These are phyloP conservation scores for Cercophora sp. DNA, from an alignment of 495 filamentous ascomycete species.

Conservation along the genomic window DNA sequence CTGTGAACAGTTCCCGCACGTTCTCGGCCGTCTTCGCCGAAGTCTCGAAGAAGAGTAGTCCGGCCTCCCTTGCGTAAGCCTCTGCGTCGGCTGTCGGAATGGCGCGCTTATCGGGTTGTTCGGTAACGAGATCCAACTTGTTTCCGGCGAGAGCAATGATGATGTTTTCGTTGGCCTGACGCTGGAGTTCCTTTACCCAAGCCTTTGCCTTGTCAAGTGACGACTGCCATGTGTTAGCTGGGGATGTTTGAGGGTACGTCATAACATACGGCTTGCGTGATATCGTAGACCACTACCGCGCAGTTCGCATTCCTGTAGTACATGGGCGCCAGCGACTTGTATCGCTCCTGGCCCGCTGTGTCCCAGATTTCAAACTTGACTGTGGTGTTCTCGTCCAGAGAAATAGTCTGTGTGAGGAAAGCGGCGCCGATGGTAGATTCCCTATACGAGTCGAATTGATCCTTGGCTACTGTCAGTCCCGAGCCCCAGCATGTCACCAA, in stretches of 20 bases:
- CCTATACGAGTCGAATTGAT: conserved; percentile 99
- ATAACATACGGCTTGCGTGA: conserved; percentile 86
- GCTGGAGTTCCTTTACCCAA: conserved; percentile 99
- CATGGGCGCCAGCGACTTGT: conserved; percentile 98
- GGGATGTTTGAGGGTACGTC: background rate
- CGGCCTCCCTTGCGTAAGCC: conserved; percentile 89
- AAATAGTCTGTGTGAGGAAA: conserved; percentile 97
- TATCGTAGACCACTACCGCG: conserved; percentile 98
- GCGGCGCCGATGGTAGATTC: conserved; percentile 99
- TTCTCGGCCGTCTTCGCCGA: conserved; percentile 96
- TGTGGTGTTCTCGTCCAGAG: conserved; percentile 93
- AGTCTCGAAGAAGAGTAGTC: conserved; percentile 94
- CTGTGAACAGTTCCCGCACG: conserved; percentile 93
- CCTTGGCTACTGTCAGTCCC: conserved; percentile 58
- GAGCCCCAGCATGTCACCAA: too few species aligned
- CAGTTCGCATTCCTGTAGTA: conserved; percentile 99
- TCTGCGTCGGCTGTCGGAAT: conserved; percentile 85
- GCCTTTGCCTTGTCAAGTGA: conserved; percentile 97
- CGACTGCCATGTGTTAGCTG: conserved; percentile 50
- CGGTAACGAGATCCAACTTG: conserved; percentile 90
- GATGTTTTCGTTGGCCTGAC: conserved; percentile 99
- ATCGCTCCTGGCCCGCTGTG: conserved; percentile 95
- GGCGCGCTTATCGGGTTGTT: conserved; percentile 88
- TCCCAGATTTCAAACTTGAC: conserved; percentile 99
- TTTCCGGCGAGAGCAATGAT: conserved; percentile 97